A percentile compares a stretch with the other conserved stretches of the same genome.
Evolutionary conservation across 2,329 filamentous ascomycete species (phyloP).

Genomic region (Dothidotthia symphoricarpi): DNA sequence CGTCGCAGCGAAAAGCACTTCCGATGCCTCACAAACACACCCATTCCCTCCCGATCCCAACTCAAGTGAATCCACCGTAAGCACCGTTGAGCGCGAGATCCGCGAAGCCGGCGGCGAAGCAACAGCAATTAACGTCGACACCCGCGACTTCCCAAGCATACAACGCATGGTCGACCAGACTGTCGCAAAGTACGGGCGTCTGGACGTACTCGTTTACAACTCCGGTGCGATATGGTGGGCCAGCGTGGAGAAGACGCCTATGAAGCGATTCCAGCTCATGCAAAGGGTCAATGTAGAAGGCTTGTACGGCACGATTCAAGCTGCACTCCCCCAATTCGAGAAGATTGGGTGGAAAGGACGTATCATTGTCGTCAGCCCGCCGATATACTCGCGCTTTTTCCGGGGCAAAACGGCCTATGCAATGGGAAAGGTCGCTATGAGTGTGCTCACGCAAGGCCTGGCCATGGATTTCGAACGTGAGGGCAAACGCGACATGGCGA

Average conservation of each 20-base stretch:
- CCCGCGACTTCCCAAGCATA: slow-evolving; percentile 62
- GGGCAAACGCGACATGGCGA: slow-evolving; percentile 65
- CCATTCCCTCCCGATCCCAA: slow-evolving; percentile 77
- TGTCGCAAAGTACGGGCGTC: slow-evolving; percentile 56
- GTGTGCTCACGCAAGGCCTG: slow-evolving; percentile 74
- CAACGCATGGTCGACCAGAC: slow-evolving; percentile 58
- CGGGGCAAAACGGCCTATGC: slow-evolving; percentile 84
- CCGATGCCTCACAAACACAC: slow-evolving; percentile 55
- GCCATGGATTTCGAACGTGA: slow-evolving; percentile 77
- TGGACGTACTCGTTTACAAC: slow-evolving; percentile 80
- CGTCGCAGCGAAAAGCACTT: slow-evolving; percentile 73
- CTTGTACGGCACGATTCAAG: slow-evolving; percentile 70
- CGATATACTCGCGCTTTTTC: slow-evolving; percentile 83
- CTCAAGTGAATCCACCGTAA: slow-evolving; percentile 72
- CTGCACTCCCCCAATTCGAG: slow-evolving; percentile 64
- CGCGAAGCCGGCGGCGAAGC: slow-evolving; percentile 61
- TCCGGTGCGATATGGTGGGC: slow-evolving; percentile 85
- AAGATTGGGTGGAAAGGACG: slow-evolving; percentile 57
- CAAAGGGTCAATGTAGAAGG: slow-evolving; percentile 59
- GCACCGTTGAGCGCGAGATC: slow-evolving; percentile 76
- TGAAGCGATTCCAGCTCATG: slow-evolving; percentile 68
- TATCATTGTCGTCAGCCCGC: slow-evolving; percentile 76
- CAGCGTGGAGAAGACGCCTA: slow-evolving; percentile 67
- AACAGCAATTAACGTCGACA: slow-evolving; percentile 67
- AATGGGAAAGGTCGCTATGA: slow-evolving; percentile 76